Percentiles rank a stretch among this genome's conserved stretches.
Evolutionary conservation across 192 early-diverging fungal genomes (phyloP).

Genomic region (Coemansia sp.): DNA sequence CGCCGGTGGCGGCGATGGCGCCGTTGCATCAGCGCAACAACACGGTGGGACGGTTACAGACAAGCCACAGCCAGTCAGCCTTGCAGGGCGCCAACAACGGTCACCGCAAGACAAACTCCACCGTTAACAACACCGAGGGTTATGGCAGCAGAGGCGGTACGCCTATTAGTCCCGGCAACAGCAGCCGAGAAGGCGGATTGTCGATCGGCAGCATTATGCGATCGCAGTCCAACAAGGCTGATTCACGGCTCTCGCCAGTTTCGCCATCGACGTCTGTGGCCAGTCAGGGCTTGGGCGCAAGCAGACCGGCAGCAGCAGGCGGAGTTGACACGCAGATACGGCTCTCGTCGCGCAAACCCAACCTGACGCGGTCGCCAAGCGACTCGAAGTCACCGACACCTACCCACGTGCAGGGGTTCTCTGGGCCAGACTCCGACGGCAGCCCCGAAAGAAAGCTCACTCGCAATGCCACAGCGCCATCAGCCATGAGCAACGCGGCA

Average conservation of each 20-base stretch:
- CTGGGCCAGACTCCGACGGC: not conserved
- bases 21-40: not conserved
- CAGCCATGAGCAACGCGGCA: slow-evolving; percentile 8
- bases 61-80: not conserved
- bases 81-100: slow-evolving; percentile 19
- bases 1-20: not conserved
- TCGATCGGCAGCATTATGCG: slow-evolving; percentile 42
- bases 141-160: slow-evolving; percentile 5
- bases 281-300: not conserved
- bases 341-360: slow-evolving; percentile 35
- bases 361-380: slow-evolving; percentile 13
- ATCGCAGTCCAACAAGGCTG: slow-evolving; percentile 22
- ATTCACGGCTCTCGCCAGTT: slow-evolving; percentile 6
- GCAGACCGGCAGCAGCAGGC: slow-evolving; percentile 12
- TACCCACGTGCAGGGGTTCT: not conserved
- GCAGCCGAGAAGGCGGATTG: slow-evolving; percentile 14
- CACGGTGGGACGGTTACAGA: not conserved
- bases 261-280: not conserved
- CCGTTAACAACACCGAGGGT: slow-evolving; percentile 11
- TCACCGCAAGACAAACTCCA: slow-evolving; percentile 10
- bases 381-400: slow-evolving; percentile 8
- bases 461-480: slow-evolving; percentile 26
- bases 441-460: slow-evolving; percentile 24
- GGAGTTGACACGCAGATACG: slow-evolving; percentile 36
- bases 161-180: not conserved